phyloP scores from a whole-genome alignment of 75 land plant genomes.

The Sequoia sempervirens region DNA sequence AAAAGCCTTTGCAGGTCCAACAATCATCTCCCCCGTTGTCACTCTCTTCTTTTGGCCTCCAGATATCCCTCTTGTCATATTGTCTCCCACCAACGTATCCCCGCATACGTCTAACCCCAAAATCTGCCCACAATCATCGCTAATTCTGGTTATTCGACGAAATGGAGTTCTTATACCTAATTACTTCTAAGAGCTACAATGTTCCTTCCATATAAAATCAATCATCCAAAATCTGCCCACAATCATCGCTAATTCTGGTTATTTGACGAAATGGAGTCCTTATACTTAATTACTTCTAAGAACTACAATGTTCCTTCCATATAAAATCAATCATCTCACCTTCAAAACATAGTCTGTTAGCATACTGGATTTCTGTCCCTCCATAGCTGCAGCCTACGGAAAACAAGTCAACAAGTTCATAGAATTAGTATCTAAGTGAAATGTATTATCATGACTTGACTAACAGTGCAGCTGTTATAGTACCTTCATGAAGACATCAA shows the following conservation, averaged over 20 bases:
- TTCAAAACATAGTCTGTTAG: slow-evolving; percentile 34
- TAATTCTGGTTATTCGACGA: no score
- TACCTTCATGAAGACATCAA: background rate
- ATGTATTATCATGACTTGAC: no score
- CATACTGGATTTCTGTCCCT: slow-evolving; percentile 33
- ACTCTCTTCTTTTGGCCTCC: slow-evolving; percentile 18
- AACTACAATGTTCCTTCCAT: no score
- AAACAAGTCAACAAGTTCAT: background rate
- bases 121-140: no score
- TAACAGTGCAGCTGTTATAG: no score
- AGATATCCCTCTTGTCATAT: slow-evolving; percentile 15
- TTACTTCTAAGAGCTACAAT: no score
- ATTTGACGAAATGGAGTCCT: no score
- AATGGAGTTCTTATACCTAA: no score
- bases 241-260: background rate
- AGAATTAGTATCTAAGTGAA: no score
- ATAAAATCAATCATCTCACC: slow-evolving; percentile 10
- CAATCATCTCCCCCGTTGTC: slow-evolving; percentile 31
- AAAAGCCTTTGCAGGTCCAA: slow-evolving; percentile 20
- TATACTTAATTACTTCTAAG: no score
- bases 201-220: no score
- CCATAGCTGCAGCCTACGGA: slow-evolving; percentile 33
- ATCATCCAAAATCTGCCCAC: background rate
- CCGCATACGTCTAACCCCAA: slow-evolving; percentile 17
- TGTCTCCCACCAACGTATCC: slow-evolving; percentile 14